A percentile compares a stretch with the other conserved stretches of the same genome.
Evolutionary conservation across 1,139 yeast species (phyloP).

Genomic region (Kodamaea suecica): DNA sequence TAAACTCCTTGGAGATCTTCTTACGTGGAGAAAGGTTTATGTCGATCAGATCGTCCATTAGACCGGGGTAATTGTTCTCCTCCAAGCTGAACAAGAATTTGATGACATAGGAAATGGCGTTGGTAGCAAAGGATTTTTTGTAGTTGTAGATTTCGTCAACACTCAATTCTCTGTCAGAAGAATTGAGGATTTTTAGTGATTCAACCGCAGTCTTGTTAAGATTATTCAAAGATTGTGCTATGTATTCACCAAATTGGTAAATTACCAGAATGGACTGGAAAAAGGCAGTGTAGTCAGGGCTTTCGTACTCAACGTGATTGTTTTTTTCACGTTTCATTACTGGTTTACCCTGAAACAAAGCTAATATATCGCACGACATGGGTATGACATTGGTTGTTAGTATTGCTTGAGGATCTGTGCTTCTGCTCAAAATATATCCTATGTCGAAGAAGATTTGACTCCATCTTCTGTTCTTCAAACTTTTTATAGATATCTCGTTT

Average conservation of each 20-base stretch:
- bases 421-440: conserved; percentile 72
- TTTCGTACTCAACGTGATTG: conserved; percentile 88
- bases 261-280: conserved; percentile 75
- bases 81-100: conserved; percentile 31
- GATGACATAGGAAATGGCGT: conserved; percentile 34
- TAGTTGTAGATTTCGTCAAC: conserved; percentile 16
- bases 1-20: conserved; percentile 21
- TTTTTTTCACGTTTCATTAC: conserved; percentile 72
- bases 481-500: conserved; percentile 41
- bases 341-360: conserved; percentile 78
- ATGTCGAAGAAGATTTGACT: conserved; percentile 84
- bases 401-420: conserved; percentile 47
- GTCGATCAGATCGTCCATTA: conserved; percentile 30
- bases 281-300: conserved; percentile 78
- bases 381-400: conserved; percentile 38
- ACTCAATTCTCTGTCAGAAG: not conserved
- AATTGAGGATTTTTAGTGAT: not conserved
- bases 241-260: conserved; percentile 58
- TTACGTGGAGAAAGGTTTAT: conserved; percentile 19
- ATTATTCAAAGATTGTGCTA: conserved; percentile 49
- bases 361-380: conserved; percentile 59
- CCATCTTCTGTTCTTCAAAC: conserved; percentile 75
- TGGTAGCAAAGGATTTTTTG: conserved; percentile 21
- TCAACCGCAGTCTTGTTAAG: conserved; percentile 13
- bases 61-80: conserved; percentile 26